These are phyloP conservation scores for Aspergillus sp. DNA, from an alignment of 2,329 filamentous ascomycete species.

Conservation along the genomic window DNA sequence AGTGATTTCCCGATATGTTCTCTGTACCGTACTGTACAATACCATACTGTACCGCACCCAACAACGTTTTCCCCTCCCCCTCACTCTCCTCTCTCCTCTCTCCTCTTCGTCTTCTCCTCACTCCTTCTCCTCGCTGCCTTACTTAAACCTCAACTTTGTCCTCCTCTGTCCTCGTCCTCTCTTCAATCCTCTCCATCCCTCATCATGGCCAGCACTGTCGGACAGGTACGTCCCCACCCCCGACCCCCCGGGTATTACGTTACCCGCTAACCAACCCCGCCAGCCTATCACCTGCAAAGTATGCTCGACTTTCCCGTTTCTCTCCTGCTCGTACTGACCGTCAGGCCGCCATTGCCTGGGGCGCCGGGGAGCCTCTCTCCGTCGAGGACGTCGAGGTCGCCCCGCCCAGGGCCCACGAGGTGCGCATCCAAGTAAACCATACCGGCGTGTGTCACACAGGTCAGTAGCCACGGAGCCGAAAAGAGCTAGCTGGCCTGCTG, in stretches of 20 bases:
- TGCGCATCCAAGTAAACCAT: conserved; percentile 94
- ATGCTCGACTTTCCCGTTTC: conserved; percentile 7
- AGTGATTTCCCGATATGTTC: too few relatives aligned
- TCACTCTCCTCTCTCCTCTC: conserved; percentile 8
- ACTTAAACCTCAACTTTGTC: conserved; percentile 10
- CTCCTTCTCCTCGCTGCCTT: conserved; percentile 1
- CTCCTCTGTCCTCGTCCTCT: conserved; percentile 9
- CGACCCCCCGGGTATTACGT: background rate
- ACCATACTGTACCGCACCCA: too few relatives aligned
- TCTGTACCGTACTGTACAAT: too few relatives aligned
- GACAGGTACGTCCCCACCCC: conserved; percentile 37
- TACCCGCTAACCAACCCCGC: conserved; percentile 2
- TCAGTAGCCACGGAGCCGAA: conserved; percentile 31
- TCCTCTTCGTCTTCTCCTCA: conserved; percentile 5
- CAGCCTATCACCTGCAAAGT: conserved; percentile 81
- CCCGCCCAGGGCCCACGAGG: conserved; percentile 83
- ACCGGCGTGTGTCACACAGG: conserved; percentile 98
- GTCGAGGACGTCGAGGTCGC: conserved; percentile 90
- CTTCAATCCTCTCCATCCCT: conserved; percentile 10
- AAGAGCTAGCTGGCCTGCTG: background rate
- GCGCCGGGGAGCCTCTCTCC: conserved; percentile 77
- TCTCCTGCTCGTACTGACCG: conserved; percentile 12
- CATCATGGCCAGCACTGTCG: conserved; percentile 48
- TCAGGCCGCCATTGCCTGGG: conserved; percentile 91
- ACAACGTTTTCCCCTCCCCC: conserved; percentile 6